Evolutionary conservation across 148 eudicot species (phyloP).

Genomic region (Cornus kousa): DNA sequence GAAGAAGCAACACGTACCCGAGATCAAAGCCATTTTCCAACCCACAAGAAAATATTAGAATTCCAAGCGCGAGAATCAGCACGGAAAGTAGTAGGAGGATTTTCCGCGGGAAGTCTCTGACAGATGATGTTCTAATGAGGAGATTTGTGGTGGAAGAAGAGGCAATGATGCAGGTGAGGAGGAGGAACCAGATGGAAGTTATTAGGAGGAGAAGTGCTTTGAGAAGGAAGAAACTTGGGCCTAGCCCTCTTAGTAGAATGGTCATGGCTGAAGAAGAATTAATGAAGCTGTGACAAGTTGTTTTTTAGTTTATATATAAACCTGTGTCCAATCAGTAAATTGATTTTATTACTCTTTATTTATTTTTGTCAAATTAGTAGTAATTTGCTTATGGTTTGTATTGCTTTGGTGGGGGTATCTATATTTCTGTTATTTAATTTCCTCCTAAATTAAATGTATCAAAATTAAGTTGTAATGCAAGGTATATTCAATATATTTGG

Average conservation of each 20-base stretch:
- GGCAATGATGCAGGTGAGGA: constrained; percentile 79
- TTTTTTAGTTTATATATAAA: neutral
- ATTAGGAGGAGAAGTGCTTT: constrained; percentile 58
- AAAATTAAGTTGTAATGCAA: neutral
- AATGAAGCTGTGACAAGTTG: neutral
- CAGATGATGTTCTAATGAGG: constrained; percentile 83
- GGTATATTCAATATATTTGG: neutral
- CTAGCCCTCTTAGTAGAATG: constrained; percentile 86
- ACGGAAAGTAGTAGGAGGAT: constrained; percentile 52
- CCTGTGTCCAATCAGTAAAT: constrained; percentile 3
- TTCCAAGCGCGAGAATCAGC: constrained; percentile 57
- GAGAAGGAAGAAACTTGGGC: constrained; percentile 79
- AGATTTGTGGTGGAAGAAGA: constrained; percentile 90
- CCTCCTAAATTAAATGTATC: neutral
- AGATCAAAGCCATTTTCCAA: constrained; percentile 48
- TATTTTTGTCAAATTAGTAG: neutral
- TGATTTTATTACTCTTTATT: neutral
- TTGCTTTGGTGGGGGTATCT: neutral
- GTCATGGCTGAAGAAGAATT: constrained; percentile 54
- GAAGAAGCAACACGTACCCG: constrained; percentile 83
- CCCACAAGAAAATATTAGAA: constrained; percentile 29
- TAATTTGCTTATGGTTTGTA: constrained; percentile 5
- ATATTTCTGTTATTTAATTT: neutral
- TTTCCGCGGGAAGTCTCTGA: constrained; percentile 85
- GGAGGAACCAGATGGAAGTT: constrained; percentile 74